Evolutionary conservation across 1,284 basidiomycete genomes (phyloP), one percentile per base, ranked within the genome.

Genomic region (Rhodotorula sp.): DNA sequence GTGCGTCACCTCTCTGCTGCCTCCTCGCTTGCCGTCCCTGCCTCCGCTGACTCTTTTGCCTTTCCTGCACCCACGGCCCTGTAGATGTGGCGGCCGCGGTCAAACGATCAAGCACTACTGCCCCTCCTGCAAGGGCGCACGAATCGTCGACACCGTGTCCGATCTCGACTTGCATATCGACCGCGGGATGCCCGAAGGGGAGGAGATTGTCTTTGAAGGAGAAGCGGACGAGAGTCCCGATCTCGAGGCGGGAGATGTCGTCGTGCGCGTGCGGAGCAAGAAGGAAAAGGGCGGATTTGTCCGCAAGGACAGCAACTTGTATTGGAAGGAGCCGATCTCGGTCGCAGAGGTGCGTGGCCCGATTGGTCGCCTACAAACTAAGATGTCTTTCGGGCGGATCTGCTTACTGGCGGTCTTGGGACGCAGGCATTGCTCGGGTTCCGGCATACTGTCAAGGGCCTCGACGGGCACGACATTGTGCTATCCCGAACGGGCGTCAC

Each of bases 151-250:
- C n/a, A 78, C 78, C 1, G 74, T 79, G 34, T 79, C 82, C 74
- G 80, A 93, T 66, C 88, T 97, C 76, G 87, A 88, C 28, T 83
- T 94, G 48, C 91, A 92, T 59, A 86, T 97, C 60, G 86, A 87
- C n/a, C 86, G 87, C 7, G 95, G 94, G 34, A 90, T 91, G 83
- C 91, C 93, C 0, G 94, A 97, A 80, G 93, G 91, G 0, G 89
- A 91, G 78, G 91, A 97, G 80, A 87, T 94, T 62, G 85, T 94
- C 2, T 97, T 94, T 76, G 90, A 94, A 76, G 92, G 92, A 31
- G 93, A 97, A 80, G 91, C 90, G 55, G 95, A 97, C 80, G 93
- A 97, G 83, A 90, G 85, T 69, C 92, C 92, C 7, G 94, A 97
- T 74, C 94, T 89, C 88, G 92, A 95, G 77, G 84, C 95, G 14